These are phyloP conservation scores for Microdochium trichocladiopsis DNA, from an alignment of 2,329 filamentous ascomycete genomes.

Conservation along the genomic window DNA sequence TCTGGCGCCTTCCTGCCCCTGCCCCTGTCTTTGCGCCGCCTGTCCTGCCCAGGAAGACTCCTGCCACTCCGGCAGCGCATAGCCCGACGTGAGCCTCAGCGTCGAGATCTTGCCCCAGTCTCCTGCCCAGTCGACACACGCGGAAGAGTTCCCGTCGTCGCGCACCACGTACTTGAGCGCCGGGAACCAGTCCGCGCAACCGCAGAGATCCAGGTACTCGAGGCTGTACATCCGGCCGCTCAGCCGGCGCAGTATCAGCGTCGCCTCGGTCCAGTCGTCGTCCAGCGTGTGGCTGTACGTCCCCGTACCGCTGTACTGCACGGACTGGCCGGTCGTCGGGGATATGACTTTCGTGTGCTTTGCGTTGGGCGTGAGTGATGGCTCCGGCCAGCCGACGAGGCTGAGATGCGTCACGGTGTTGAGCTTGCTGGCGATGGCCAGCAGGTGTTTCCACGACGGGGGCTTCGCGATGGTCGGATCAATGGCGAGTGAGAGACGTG, in stretches of 20 bases:
- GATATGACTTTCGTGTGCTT: constrained; percentile 38
- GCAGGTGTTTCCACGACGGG: constrained; percentile 52
- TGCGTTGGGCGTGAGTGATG: constrained; percentile 48
- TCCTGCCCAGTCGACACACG: constrained; percentile 43
- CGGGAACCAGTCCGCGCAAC: constrained; percentile 47
- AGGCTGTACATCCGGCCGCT: constrained; percentile 48
- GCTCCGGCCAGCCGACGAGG: constrained; percentile 55
- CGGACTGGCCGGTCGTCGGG: constrained; percentile 27
- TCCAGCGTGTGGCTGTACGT: constrained; percentile 52
- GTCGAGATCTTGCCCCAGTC: constrained; percentile 45
- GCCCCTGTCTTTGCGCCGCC: too few species aligned
- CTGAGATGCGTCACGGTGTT: constrained; percentile 52
- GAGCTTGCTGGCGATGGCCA: constrained; percentile 44
- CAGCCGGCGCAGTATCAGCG: constrained; percentile 46
- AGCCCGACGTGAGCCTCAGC: constrained; percentile 38
- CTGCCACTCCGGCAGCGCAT: constrained; percentile 19
- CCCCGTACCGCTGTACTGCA: constrained; percentile 48
- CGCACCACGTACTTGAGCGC: constrained; percentile 29
- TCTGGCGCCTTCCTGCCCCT: too few species aligned
- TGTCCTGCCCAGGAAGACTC: too few species aligned
- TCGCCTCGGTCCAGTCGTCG: constrained; percentile 52
- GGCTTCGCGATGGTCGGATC: constrained; percentile 23
- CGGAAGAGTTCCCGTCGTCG: constrained; percentile 32
- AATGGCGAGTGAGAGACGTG: constrained; percentile 52
- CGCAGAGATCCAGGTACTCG: constrained; percentile 55